These are phyloP conservation scores for Pichia nakasei DNA, from an alignment of 805 yeast species.

Conservation along the genomic window DNA sequence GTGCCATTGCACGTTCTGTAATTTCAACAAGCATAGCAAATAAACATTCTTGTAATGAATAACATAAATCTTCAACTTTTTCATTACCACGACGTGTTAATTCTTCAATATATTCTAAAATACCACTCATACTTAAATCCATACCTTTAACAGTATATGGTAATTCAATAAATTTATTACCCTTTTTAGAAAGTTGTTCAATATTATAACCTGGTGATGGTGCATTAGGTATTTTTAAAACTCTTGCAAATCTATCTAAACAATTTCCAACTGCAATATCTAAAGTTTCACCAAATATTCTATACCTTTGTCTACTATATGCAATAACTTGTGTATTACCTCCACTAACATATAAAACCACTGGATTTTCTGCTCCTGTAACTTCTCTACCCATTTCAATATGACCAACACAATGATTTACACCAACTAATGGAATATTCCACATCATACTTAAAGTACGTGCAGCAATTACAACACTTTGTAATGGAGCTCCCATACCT, in stretches of 20 bases:
- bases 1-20: constrained; percentile 98
- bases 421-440: constrained; percentile 83
- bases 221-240: constrained; percentile 76
- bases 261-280: constrained; percentile 98
- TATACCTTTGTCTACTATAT: constrained; percentile 82
- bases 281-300: constrained; percentile 98
- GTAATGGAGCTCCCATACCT: constrained; percentile 99
- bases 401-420: constrained; percentile 96
- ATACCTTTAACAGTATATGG: constrained; percentile 98
- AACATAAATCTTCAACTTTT: constrained; percentile 68
- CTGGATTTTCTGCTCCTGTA: constrained; percentile 97
- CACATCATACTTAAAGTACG: constrained; percentile 74
- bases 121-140: constrained; percentile 97
- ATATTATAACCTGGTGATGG: constrained; percentile 98
- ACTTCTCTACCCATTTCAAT: constrained; percentile 99
- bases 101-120: constrained; percentile 72
- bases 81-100: constrained; percentile 26
- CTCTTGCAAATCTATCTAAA: constrained; percentile 90
- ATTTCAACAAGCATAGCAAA: constrained; percentile 97
- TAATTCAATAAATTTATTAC: constrained; percentile 53
- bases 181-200: constrained; percentile 82
- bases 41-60: constrained; percentile 82
- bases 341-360: constrained; percentile 93
- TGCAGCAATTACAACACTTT: constrained; percentile 88
- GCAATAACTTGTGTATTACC: constrained; percentile 99